phyloP scores from a whole-genome alignment of 1,139 yeast species.

The Yarrowia galli region DNA sequence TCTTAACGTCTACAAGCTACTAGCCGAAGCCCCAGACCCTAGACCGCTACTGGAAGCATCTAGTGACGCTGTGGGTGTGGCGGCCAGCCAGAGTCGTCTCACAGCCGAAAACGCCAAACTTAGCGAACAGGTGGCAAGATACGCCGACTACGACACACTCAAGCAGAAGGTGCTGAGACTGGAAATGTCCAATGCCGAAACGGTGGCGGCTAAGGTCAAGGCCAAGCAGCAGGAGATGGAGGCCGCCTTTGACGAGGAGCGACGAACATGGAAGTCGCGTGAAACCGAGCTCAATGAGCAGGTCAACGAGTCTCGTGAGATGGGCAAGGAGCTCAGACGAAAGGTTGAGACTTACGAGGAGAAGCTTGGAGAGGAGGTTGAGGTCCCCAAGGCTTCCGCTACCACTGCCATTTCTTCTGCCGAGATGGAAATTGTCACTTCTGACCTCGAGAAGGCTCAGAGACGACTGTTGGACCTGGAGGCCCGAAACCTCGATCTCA shows the following conservation, averaged over 20 bases:
- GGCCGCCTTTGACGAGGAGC: conserved; percentile 55
- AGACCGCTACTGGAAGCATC: conserved; percentile 78
- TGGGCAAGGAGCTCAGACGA: conserved; percentile 46
- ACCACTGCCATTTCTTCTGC: conserved; percentile 47
- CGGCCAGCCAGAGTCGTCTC: conserved; percentile 62
- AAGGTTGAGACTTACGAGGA: conserved; percentile 31
- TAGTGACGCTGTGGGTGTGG: conserved; percentile 68
- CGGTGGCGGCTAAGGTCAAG: conserved; percentile 47
- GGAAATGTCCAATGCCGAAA: conserved; percentile 54
- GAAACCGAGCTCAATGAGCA: conserved; percentile 57
- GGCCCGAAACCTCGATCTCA: conserved; percentile 75
- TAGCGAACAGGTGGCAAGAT: conserved; percentile 66
- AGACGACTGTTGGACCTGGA: conserved; percentile 74
- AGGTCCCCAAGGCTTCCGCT: conserved; percentile 40
- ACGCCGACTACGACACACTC: conserved; percentile 80
- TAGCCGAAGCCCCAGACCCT: conserved; percentile 95
- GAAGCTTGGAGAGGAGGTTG: conserved; percentile 40
- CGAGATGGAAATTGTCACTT: conserved; percentile 69
- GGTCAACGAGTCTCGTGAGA: conserved; percentile 49
- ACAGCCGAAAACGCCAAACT: conserved; percentile 62
- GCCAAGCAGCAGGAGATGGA: conserved; percentile 53
- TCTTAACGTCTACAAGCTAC: conserved; percentile 72
- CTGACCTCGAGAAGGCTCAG: conserved; percentile 79
- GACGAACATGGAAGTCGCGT: conserved; percentile 54
- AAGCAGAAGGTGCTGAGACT: conserved; percentile 65